These are phyloP conservation scores for Wallacemonas sp. DNA, from an alignment of 208 protist genomes.

Conservation along the genomic window DNA sequence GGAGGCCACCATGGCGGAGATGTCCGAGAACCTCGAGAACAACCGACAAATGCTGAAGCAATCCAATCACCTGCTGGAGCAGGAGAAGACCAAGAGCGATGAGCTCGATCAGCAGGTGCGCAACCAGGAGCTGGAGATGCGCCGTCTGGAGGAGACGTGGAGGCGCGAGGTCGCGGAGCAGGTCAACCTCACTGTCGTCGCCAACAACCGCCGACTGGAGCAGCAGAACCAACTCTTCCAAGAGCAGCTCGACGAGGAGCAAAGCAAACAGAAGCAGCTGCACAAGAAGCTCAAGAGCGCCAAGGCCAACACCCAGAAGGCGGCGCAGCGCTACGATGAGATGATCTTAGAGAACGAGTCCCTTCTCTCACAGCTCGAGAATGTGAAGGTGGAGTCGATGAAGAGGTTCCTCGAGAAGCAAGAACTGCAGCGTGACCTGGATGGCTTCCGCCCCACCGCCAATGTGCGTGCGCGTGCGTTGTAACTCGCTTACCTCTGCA, in stretches of 20 bases:
- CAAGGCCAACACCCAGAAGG: slow-evolving; percentile 75
- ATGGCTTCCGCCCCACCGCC: slow-evolving; percentile 45
- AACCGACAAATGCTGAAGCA: slow-evolving; percentile 89
- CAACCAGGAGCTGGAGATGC: slow-evolving; percentile 78
- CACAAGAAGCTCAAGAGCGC: slow-evolving; percentile 88
- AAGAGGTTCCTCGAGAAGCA: slow-evolving; percentile 87
- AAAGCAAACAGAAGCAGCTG: slow-evolving; percentile 71
- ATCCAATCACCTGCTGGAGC: slow-evolving; percentile 78
- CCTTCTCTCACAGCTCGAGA: slow-evolving; percentile 78
- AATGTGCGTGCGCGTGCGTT: slow-evolving; percentile 44
- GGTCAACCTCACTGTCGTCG: slow-evolving; percentile 71
- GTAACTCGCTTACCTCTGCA: too few species aligned
- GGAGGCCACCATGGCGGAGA: slow-evolving; percentile 67
- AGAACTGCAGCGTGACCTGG: slow-evolving; percentile 70
- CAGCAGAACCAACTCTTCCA: slow-evolving; percentile 78
- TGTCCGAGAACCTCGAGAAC: slow-evolving; percentile 73
- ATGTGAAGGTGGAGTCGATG: slow-evolving; percentile 92
- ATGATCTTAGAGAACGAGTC: slow-evolving; percentile 92
- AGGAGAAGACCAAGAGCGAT: slow-evolving; percentile 84
- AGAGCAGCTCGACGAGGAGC: slow-evolving; percentile 75
- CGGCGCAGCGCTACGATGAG: slow-evolving; percentile 89
- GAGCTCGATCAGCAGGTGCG: slow-evolving; percentile 73
- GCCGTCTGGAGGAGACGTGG: slow-evolving; percentile 70
- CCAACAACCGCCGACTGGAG: slow-evolving; percentile 84
- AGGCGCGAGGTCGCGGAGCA: slow-evolving; percentile 67